Evolutionary conservation across 139 green algal species (phyloP), one percentile per base, ranked within the genome.

Genomic region (Diplosphaera chodatii): DNA sequence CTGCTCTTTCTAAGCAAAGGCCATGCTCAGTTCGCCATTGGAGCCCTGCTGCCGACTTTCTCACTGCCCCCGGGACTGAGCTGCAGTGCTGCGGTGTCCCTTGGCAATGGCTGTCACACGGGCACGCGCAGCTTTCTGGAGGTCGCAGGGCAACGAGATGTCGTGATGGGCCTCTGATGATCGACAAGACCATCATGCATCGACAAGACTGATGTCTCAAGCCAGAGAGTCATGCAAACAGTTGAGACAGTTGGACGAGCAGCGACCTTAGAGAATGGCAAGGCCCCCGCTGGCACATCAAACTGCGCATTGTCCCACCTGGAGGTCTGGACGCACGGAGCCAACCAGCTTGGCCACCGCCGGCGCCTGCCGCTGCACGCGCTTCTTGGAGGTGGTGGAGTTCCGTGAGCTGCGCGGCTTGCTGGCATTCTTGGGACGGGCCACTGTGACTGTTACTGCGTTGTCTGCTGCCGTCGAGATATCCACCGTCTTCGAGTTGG

Each of bases 401-500:
- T 76, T 63, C 40, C 65, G 71, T 21, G 55, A 28, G 3, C 55
- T 56, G 59, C 67, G 74, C 33, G 70, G 67, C 75, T 76, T 79
- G 68, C 74, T 79, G 41, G 34, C 83, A 22, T 66, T 84, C 72
- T 89, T 88, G n/a, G 37, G 59, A 70, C 79, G 80, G 1, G 48
- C 56, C 67, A 56, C 63, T 1, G 69, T 71, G 4, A 79, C 69
- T 40, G 74, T 73, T 1, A 83, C 33, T 8, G 32, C 56, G 13
- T 41, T 18, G 32, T 78, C 81, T 25, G 72, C 76, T 3, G 77
- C 81, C 22, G 78, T 72, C 22, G 56, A 55, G n/a, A 94, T 77
- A 72, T 76, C 74, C 32, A 92, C 70, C 20, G 73, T 65, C 71
- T 86, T 85, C 48, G 69, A 67, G 64, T 91, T 87, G 48, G 71